phyloP scores from a whole-genome alignment of 1,284 basidiomycete genomes.

The Ustilago loliicola region DNA sequence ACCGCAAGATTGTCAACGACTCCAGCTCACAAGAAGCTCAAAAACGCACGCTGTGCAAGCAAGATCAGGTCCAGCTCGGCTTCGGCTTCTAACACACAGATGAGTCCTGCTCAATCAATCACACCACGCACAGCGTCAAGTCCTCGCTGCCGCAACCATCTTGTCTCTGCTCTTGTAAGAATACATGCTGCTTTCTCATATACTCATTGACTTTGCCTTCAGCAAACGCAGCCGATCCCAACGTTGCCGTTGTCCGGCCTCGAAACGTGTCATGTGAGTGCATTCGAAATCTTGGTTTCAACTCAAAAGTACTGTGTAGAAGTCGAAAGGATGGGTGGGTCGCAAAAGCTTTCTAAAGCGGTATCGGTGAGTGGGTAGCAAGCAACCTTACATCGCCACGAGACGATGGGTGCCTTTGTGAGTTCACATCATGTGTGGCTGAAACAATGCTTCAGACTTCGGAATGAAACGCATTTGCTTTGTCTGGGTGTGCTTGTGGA shows the following conservation, averaged over 20 bases:
- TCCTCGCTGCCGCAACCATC: not conserved
- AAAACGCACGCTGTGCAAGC: not conserved
- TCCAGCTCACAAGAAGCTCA: not conserved
- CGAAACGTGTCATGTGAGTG: not conserved
- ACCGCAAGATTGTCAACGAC: not conserved
- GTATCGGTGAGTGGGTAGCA: no score
- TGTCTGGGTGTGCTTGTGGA: no score
- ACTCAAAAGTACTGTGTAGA: no score
- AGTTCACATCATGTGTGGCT: no score
- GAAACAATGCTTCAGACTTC: no score
- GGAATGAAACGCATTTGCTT: no score
- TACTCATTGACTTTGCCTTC: constrained; percentile 1
- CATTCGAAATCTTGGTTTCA: no score
- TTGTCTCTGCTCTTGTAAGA: not conserved
- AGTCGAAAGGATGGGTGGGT: no score
- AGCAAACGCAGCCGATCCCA: not conserved
- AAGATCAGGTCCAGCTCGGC: no score
- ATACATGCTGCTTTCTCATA: constrained; percentile 3
- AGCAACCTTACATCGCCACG: no score
- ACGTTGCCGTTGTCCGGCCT: not conserved
- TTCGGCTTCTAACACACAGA: not conserved
- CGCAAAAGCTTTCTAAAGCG: no score
- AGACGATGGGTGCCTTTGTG: no score
- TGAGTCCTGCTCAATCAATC: constrained; percentile 6
- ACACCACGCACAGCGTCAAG: not conserved